Conservation (phyloP, 805 yeast species). For the Limtongia smithiae region DNA sequence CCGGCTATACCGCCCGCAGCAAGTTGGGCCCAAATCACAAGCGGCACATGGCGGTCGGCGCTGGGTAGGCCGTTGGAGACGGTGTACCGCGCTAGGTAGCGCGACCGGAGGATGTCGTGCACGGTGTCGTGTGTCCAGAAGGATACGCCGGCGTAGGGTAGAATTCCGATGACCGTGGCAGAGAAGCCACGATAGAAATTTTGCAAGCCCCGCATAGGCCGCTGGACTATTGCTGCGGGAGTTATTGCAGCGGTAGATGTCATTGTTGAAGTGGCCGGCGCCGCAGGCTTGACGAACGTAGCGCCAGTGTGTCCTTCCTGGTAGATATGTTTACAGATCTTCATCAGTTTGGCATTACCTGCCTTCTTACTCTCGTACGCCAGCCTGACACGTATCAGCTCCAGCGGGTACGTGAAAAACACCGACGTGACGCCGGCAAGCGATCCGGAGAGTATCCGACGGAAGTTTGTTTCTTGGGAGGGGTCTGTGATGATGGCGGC, state of each 20-base stretch:
- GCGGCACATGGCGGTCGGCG: conserved; percentile 50
- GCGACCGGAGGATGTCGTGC: conserved; percentile 80
- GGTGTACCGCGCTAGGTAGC: conserved; percentile 48
- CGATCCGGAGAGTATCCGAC: conserved; percentile 85
- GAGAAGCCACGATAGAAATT: conserved; percentile 93
- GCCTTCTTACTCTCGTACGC: conserved; percentile 73
- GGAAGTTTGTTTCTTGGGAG: conserved; percentile 68
- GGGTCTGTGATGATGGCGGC: conserved; percentile 71
- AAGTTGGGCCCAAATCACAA: conserved; percentile 87
- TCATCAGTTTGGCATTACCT: conserved; percentile 9
- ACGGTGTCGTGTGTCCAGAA: conserved; percentile 89
- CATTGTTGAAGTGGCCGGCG: too few species aligned
- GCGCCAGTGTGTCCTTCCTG: conserved; percentile 2
- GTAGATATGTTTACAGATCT: conserved; percentile 14
- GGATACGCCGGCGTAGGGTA: conserved; percentile 97
- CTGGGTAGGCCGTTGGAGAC: conserved; percentile 29
- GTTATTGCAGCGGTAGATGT: background rate
- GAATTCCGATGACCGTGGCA: conserved; percentile 92
- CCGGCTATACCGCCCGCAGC: conserved; percentile 96
- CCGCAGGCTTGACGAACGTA: background rate
- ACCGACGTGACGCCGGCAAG: conserved; percentile 80
- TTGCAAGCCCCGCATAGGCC: conserved; percentile 38
- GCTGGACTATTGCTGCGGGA: background rate
- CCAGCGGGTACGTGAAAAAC: conserved; percentile 86
- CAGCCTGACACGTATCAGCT: conserved; percentile 81